Percentiles rank a stretch among this genome's conserved stretches.
These are phyloP conservation scores for Rhododendron henanense DNA, from an alignment of 148 eudicot species.

Conservation along the genomic window DNA sequence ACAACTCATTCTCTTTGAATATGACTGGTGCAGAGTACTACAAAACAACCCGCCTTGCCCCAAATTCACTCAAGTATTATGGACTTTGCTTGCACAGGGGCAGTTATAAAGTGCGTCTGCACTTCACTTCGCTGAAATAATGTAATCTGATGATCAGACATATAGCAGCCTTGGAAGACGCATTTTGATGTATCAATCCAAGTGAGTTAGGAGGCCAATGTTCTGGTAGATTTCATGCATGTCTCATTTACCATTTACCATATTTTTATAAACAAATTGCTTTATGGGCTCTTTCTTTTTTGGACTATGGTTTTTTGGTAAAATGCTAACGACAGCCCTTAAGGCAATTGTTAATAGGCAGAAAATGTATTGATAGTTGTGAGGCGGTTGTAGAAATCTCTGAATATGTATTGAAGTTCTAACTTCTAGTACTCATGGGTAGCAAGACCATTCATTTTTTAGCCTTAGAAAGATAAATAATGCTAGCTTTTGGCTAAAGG, in stretches of 20 bases:
- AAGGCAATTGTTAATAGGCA: neutral
- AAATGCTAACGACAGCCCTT: neutral
- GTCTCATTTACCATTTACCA: neutral
- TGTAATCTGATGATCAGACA: slow-evolving; percentile 43
- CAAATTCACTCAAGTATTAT: slow-evolving; percentile 67
- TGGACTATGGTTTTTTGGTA: neutral
- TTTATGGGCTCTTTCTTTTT: neutral
- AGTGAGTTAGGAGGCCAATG: slow-evolving; percentile 36
- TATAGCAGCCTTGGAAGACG: slow-evolving; percentile 60
- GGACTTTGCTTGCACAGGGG: slow-evolving; percentile 60
- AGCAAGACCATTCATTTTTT: neutral
- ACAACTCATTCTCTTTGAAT: slow-evolving; percentile 28
- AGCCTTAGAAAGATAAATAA: neutral
- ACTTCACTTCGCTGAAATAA: slow-evolving; percentile 75
- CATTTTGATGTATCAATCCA: slow-evolving; percentile 62
- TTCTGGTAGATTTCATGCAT: neutral
- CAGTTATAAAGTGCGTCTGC: slow-evolving; percentile 63
- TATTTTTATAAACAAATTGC: neutral
- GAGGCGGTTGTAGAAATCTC: neutral
- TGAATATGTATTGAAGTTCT: neutral
- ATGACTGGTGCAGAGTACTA: slow-evolving; percentile 43
- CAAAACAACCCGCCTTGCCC: slow-evolving; percentile 61
- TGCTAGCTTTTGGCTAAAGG: neutral
- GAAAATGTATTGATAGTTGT: neutral
- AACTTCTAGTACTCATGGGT: neutral